phyloP scores from a whole-genome alignment of 345 rosid genomes.

The Aquilaria malaccensis region DNA sequence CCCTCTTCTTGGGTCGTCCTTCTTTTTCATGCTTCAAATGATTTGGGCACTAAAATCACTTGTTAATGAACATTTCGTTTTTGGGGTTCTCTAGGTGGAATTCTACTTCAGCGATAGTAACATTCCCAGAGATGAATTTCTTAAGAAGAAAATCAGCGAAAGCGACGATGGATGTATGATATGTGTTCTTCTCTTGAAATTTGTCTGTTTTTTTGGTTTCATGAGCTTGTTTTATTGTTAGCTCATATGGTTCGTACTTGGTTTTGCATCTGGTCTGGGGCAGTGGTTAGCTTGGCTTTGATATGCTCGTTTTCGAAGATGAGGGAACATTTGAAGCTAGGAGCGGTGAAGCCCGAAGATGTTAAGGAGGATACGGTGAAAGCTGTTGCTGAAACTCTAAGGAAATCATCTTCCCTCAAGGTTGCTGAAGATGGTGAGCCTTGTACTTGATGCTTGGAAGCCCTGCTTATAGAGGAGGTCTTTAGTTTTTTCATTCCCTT shows the following conservation, averaged over 20 bases:
- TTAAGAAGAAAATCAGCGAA: constrained; percentile 50
- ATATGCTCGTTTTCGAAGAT: constrained; percentile 90
- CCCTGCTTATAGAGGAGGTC: background rate
- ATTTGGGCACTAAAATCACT: too few relatives aligned
- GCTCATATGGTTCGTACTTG: background rate
- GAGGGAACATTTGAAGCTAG: constrained; percentile 72
- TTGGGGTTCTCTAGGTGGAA: constrained; percentile 48
- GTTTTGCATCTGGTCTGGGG: constrained; percentile 20
- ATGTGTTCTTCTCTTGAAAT: background rate
- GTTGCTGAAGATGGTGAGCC: constrained; percentile 85
- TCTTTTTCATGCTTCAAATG: too few relatives aligned
- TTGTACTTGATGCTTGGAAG: background rate
- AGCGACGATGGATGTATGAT: constrained; percentile 82
- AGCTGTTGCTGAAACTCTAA: constrained; percentile 78
- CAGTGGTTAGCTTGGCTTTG: constrained; percentile 86
- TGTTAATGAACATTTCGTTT: too few relatives aligned
- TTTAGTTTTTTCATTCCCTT: background rate
- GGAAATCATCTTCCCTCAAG: constrained; percentile 61
- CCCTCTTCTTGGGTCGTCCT: too few relatives aligned
- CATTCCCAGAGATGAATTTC: constrained; percentile 72
- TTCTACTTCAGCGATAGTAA: constrained; percentile 96
- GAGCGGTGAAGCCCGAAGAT: constrained; percentile 56
- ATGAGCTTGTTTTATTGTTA: background rate
- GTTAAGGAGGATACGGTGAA: constrained; percentile 62
- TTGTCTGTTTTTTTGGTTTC: background rate